Conservation (phyloP, 495 filamentous ascomycete genomes). For the Trichocladium uniseriatum region DNA sequence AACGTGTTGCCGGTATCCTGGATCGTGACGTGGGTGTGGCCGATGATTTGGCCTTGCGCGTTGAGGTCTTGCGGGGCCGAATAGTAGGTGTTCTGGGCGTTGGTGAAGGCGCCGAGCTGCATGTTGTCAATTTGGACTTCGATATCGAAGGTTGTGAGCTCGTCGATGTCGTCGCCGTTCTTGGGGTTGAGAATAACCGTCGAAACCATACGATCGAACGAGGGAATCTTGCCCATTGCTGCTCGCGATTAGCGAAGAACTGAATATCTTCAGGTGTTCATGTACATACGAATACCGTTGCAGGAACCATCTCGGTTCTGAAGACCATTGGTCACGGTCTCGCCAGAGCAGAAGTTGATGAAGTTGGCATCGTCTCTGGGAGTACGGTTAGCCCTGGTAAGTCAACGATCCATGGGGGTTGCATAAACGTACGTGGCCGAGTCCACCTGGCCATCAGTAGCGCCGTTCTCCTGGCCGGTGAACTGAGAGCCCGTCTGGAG, state of each 20-base stretch:
- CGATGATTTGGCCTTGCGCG: constrained; percentile 47
- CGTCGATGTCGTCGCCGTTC: constrained; percentile 37
- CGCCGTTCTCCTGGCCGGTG: constrained; percentile 24
- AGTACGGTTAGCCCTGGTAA: background rate
- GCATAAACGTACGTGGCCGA: constrained; percentile 41
- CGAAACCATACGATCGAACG: constrained; percentile 55
- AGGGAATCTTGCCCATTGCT: constrained; percentile 66
- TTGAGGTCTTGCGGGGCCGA: constrained; percentile 55
- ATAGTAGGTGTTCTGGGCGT: constrained; percentile 57
- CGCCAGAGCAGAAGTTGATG: constrained; percentile 59
- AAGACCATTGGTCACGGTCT: constrained; percentile 60
- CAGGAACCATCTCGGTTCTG: constrained; percentile 59
- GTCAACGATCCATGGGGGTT: background rate
- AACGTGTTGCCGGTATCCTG: constrained; percentile 48
- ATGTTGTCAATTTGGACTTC: constrained; percentile 52
- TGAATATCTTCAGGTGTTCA: background rate
- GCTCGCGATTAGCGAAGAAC: constrained; percentile 18
- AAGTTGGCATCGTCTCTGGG: constrained; percentile 49
- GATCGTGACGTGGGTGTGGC: constrained; percentile 64
- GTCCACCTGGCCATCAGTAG: constrained; percentile 43
- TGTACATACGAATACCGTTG: constrained; percentile 56
- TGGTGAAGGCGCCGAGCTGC: constrained; percentile 55
- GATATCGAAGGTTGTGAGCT: constrained; percentile 49
- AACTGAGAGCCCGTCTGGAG: constrained; percentile 42
- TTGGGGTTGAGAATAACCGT: constrained; percentile 50